Base-by-base conservation (phyloP, 2,329 filamentous ascomycete species). In the Raffaelea arxii region DNA sequence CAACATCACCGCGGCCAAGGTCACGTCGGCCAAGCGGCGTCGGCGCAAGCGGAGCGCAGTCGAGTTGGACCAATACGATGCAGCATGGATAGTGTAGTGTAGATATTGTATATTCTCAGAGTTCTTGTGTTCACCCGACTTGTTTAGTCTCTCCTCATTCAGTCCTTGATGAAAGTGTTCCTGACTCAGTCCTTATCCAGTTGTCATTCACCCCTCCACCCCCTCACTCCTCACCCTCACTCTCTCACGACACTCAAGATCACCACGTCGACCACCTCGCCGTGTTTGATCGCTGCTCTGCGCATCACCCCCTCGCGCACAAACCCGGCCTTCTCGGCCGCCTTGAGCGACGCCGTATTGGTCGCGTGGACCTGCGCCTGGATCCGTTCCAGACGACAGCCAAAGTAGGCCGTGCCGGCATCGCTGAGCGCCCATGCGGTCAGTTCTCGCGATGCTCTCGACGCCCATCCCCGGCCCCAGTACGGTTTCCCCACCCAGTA, bases 401-500 rank as follows among this genome's bases (percentile, higher is more conserved):
- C 16, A 46, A 23, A 35, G 27, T 6, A 10, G 12, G 7, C n/a
- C 9, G 6, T 14, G 23, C 30, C 24, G 32, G 37, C 18, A 3
- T 41, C 43, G 18, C 39, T 19, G 11, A 77, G 74, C 3, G 63
- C 59, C 70, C 71, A 77, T 22, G 52, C 55, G 16, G 58, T 54
- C 43, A 74, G 65, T 2, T 51, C 69, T 3, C 25, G 41, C 3
- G 64, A 48, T 14, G 64, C 69, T 51, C 67, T 69, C 1, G 62
- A 66, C 46, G 61, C 64, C 47, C 71, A 63, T 1, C 74, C 73
- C 25, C 61, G 62, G 1, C 72, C 69, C 72, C 72, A 72, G 41
- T 62, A 57, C 11, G 58, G 52, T 32, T 58, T 60, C 1, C 61
- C 65, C 22, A 72, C 35, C 64, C 67, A 75, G 59, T 76, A 77